Evolutionary conservation across 768 basidiomycete species (phyloP).

Genomic region (Leucocoprinus sp.): DNA sequence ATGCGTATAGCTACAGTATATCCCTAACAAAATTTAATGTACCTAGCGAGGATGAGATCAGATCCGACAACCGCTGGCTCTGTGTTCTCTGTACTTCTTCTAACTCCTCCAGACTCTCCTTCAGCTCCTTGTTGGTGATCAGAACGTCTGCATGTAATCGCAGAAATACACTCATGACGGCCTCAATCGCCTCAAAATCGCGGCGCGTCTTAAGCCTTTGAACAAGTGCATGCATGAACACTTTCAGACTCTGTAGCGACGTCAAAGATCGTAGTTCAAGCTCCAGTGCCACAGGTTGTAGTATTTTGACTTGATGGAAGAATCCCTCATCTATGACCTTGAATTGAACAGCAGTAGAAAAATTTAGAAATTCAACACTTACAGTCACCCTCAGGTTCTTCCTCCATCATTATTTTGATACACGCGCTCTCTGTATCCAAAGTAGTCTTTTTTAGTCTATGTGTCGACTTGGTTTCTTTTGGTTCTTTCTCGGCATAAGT

Average conservation of each 20-base stretch:
- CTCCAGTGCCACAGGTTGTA: slow-evolving; percentile 89
- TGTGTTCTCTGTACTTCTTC: slow-evolving; percentile 64
- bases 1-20: slow-evolving; percentile 32
- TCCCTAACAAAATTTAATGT: slow-evolving; percentile 72
- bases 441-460: slow-evolving; percentile 44
- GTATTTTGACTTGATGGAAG: slow-evolving; percentile 75
- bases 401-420: slow-evolving; percentile 49
- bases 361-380: slow-evolving; percentile 21
- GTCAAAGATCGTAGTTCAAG: slow-evolving; percentile 79
- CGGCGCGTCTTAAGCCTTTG: slow-evolving; percentile 67
- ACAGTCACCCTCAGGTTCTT: slow-evolving; percentile 61
- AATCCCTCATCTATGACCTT: slow-evolving; percentile 61
- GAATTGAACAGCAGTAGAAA: neutral
- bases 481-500: slow-evolving; percentile 39
- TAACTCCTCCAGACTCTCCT: slow-evolving; percentile 46
- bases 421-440: slow-evolving; percentile 61
- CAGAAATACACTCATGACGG: slow-evolving; percentile 78
- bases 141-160: slow-evolving; percentile 79
- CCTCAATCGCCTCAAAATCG: slow-evolving; percentile 95
- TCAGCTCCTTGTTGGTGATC: slow-evolving; percentile 61
- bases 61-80: slow-evolving; percentile 67
- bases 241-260: slow-evolving; percentile 49
- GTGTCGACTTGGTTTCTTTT: slow-evolving; percentile 34
- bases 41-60: slow-evolving; percentile 67
- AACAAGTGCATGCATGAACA: slow-evolving; percentile 69